Base-by-base conservation (phyloP, 352 stramenopile genomes). In the Globisporangium yorkense region DNA sequence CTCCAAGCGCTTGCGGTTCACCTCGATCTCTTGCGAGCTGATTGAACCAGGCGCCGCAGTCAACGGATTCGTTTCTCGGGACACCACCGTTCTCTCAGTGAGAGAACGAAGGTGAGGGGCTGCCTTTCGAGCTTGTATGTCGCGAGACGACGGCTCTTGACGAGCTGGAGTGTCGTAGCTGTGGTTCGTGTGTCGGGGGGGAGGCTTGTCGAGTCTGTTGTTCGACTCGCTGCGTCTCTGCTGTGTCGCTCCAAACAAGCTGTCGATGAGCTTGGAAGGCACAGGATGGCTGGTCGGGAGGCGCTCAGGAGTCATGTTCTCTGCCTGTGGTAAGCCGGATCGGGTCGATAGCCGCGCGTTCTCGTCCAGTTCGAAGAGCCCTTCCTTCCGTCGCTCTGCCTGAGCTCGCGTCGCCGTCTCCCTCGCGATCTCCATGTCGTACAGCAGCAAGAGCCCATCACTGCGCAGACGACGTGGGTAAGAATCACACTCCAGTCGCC, bases 381-480 rank as follows among this genome's bases (percentile, higher is more conserved):
- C 76, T 40, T 86, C 55, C 57, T 77, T 74, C 33, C 55, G 70
- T 27, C 77, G 66, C 15, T 67, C 59, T 9, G 60, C 49, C 21
- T 81, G 69, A 18, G 70, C 66, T 16, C 71, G 66, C 39, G 60
- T 41, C 46, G 79, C 75, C 2, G 82, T 89, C 57, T 89, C 74
- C 29, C 75, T 61, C 31, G 80, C 75, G 54, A 93, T 89, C 20
- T 92, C 79, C 62, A 94, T 61, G 59, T 92, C 84, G 61, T 92
- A 92, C 4, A 94, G 67, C 27, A 94, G 63, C 46, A 94, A 56
- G 53, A 71, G 88, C 0, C 82, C 85, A 67, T 94, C 82, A 27
- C 85, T 94, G 63, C 6, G 53, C 13, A 37, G 9, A 51, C 44
- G 58, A 51, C n/a, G 33, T 50, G 8, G 45, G 43, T 31, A 46